These are phyloP conservation scores for Davidsoniella eucalypti DNA, from an alignment of 2,329 filamentous ascomycete genomes.

Conservation along the genomic window DNA sequence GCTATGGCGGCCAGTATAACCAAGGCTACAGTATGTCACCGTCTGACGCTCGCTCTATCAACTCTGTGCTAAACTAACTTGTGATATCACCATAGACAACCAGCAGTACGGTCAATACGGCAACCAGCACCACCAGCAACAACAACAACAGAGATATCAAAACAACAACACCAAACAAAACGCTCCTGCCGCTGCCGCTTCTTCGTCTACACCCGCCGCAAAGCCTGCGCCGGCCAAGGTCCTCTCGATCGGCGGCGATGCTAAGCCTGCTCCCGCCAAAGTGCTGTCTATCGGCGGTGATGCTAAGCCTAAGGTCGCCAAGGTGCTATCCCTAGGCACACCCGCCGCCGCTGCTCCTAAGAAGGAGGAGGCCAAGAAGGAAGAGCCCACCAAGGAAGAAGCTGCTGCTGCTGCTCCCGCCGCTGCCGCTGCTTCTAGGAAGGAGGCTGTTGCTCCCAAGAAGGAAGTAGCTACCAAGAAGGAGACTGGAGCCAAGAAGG, in stretches of 20 bases:
- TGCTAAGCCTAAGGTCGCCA: slow-evolving; percentile 33
- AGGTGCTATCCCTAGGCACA: slow-evolving; percentile 26
- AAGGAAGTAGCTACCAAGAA: slow-evolving; percentile 30
- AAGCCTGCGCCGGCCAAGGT: slow-evolving; percentile 38
- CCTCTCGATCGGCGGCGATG: slow-evolving; percentile 51
- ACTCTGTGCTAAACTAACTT: not conserved
- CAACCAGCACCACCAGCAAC: slow-evolving; percentile 33
- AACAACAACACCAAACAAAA: slow-evolving; percentile 26
- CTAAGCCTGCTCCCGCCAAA: slow-evolving; percentile 48
- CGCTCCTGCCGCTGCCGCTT: slow-evolving; percentile 32
- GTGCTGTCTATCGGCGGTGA: slow-evolving; percentile 58
- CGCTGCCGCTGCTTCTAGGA: not conserved
- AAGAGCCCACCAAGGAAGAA: slow-evolving; percentile 30
- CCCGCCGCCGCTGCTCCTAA: slow-evolving; percentile 20
- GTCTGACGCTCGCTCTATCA: not conserved
- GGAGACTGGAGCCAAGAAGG: slow-evolving; percentile 75
- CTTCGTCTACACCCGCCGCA: slow-evolving; percentile 21
- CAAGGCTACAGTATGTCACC: slow-evolving; percentile 25
- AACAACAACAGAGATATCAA: slow-evolving; percentile 27
- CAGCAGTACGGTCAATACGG: slow-evolving; percentile 23
- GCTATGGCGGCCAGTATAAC: slow-evolving; percentile 34
- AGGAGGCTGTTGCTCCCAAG: slow-evolving; percentile 18
- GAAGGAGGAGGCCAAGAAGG: slow-evolving; percentile 31
- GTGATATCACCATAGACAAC: slow-evolving; percentile 4
- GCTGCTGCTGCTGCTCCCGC: not conserved